These are phyloP conservation scores for Tribonema minus DNA, from an alignment of 108 stramenopile genomes.

Conservation along the genomic window DNA sequence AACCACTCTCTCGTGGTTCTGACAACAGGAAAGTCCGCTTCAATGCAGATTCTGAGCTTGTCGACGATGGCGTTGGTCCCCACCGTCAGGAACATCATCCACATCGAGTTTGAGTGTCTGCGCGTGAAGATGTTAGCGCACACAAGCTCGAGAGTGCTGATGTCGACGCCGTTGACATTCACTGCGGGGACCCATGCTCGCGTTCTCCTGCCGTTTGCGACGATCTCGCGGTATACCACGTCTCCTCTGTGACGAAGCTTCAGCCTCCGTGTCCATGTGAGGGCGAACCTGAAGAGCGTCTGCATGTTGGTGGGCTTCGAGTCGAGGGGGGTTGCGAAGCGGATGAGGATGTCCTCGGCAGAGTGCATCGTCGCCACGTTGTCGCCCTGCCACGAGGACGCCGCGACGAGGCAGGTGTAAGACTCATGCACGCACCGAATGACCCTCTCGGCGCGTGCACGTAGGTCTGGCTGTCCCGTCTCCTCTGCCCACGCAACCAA, in stretches of 20 bases:
- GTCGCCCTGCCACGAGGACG: not conserved
- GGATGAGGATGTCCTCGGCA: not conserved
- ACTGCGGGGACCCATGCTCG: constrained; percentile 1
- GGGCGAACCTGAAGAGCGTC: not conserved
- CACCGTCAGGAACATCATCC: not conserved
- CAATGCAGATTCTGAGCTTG: not conserved
- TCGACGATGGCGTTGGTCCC: not conserved
- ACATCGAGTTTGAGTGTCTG: not conserved
- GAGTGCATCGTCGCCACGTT: not conserved
- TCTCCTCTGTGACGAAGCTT: not conserved
- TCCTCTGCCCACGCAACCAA: not conserved
- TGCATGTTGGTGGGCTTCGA: not conserved
- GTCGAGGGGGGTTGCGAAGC: not conserved
- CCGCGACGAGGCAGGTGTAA: not conserved
- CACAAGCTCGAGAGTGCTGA: no score
- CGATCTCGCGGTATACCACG: not conserved
- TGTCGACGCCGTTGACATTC: no score
- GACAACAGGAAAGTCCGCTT: not conserved
- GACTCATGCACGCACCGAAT: not conserved
- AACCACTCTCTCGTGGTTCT: not conserved
- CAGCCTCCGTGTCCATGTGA: not conserved
- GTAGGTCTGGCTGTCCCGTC: not conserved
- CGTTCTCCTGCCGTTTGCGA: not conserved
- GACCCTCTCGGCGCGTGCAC: not conserved
- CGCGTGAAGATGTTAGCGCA: not conserved